Conservation (phyloP, 352 stramenopile genomes). For the Peronospora belbahrii region DNA sequence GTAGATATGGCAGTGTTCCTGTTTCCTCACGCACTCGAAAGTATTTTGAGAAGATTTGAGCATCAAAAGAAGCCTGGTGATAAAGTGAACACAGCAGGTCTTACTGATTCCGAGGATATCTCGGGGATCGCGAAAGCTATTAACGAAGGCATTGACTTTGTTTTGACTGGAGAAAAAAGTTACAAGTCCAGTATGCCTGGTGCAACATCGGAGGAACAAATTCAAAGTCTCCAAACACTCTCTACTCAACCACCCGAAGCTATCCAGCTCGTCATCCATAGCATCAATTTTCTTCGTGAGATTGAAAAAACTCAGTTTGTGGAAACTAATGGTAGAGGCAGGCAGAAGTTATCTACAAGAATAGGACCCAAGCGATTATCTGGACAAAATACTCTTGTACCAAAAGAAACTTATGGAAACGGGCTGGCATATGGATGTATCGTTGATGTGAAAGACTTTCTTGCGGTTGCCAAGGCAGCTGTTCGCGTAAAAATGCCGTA, state of each 20-base stretch:
- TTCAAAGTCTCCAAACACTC: background rate
- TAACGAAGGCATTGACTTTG: constrained; percentile 35
- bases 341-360: constrained; percentile 1
- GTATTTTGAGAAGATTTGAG: constrained; percentile 16
- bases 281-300: constrained; percentile 75
- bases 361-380: constrained; percentile 15
- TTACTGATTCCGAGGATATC: background rate
- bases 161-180: constrained; percentile 23
- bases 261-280: constrained; percentile 69
- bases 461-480: constrained; percentile 56
- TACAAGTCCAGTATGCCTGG: background rate
- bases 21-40: constrained; percentile 63
- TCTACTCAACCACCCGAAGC: constrained; percentile 30
- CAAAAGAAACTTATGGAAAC: constrained; percentile 8
- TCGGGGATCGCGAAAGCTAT: constrained; percentile 19
- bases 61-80: background rate
- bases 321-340: constrained; percentile 38
- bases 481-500: constrained; percentile 80
- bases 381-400: background rate
- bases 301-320: constrained; percentile 69
- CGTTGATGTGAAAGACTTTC: constrained; percentile 43
- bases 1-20: constrained; percentile 65
- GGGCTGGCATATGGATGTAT: constrained; percentile 46
- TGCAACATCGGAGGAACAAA: background rate
- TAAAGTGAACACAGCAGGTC: background rate